Percentiles rank a stretch among this genome's conserved stretches.
These are phyloP conservation scores for Rasamsonia emersonii DNA, from an alignment of 2,329 filamentous ascomycete species.

Conservation along the genomic window DNA sequence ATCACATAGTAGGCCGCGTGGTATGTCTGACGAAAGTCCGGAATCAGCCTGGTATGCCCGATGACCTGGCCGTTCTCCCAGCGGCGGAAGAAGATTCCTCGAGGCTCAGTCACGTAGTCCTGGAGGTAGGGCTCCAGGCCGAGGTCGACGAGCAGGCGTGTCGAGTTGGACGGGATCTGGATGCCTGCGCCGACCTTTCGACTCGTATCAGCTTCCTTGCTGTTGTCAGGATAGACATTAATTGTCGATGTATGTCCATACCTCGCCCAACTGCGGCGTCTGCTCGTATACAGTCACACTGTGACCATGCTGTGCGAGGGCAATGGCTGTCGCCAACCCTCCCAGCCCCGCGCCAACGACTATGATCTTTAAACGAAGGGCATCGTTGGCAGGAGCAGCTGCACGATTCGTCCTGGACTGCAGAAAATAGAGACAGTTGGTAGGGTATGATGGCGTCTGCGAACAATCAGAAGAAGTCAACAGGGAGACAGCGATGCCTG, in stretches of 20 bases:
- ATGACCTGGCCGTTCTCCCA: constrained; percentile 21
- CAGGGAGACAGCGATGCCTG: neutral
- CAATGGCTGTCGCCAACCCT: constrained; percentile 34
- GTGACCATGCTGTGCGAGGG: constrained; percentile 29
- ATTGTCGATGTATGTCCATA: no score
- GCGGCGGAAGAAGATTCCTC: constrained; percentile 16
- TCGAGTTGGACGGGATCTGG: constrained; percentile 21
- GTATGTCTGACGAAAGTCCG: constrained; percentile 12
- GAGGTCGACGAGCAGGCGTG: no score
- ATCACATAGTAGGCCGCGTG: constrained; percentile 35
- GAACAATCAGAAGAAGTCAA: neutral
- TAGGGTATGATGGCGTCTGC: constrained; percentile 1
- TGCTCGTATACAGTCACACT: constrained; percentile 32
- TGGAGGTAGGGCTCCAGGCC: no score
- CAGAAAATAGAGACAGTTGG: neutral
- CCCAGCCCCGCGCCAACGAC: constrained; percentile 38
- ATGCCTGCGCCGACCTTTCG: constrained; percentile 24
- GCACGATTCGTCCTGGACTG: no score
- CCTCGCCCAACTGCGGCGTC: constrained; percentile 25
- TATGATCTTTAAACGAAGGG: no score
- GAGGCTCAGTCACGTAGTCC: constrained; percentile 18
- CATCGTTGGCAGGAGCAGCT: no score
- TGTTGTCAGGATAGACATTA: no score
- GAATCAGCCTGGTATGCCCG: constrained; percentile 4
- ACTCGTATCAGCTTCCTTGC: no score